Percentiles rank a stretch among this genome's conserved stretches.
phyloP scores from a whole-genome alignment of 768 basidiomycete genomes.

The Mycena venus region DNA sequence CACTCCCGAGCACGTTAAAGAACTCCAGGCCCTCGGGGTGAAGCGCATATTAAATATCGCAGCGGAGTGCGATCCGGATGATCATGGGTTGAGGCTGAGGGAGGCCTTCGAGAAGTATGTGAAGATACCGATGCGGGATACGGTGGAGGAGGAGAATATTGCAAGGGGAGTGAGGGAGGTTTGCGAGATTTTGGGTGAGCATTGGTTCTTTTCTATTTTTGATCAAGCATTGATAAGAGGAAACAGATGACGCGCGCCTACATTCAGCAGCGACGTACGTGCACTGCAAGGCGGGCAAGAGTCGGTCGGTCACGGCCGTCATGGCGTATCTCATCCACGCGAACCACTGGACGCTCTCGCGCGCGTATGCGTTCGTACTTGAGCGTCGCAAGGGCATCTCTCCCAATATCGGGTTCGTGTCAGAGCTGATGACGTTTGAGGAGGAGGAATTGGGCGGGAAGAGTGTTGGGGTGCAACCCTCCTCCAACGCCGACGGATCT shows the following conservation, averaged over 20 bases:
- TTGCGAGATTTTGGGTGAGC: conserved; percentile 88
- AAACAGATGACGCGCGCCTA: conserved; percentile 88
- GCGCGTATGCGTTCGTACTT: conserved; percentile 91
- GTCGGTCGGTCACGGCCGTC: conserved; percentile 94
- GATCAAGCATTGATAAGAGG: not conserved
- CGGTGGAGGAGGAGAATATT: conserved; percentile 94
- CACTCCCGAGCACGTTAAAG: conserved; percentile 77
- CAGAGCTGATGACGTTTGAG: conserved; percentile 97
- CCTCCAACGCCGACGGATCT: conserved; percentile 39
- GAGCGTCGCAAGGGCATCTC: conserved; percentile 95
- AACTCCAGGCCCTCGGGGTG: conserved; percentile 82
- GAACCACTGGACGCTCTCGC: conserved; percentile 95
- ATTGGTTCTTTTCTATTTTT: not conserved
- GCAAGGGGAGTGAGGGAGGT: conserved; percentile 84
- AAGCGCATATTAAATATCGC: conserved; percentile 93
- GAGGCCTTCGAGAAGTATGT: conserved; percentile 86
- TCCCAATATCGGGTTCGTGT: conserved; percentile 98
- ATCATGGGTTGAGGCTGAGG: conserved; percentile 76
- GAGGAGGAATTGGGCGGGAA: conserved; percentile 89
- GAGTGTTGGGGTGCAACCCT: conserved; percentile 73
- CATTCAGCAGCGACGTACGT: conserved; percentile 93
- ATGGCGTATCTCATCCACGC: conserved; percentile 98
- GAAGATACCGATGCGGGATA: conserved; percentile 94
- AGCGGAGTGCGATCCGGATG: conserved; percentile 84
- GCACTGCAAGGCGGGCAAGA: conserved; percentile 97